Evolutionary conservation across 2,329 filamentous ascomycete genomes (phyloP).

Genomic region (Neodidymelliopsis sp.): DNA sequence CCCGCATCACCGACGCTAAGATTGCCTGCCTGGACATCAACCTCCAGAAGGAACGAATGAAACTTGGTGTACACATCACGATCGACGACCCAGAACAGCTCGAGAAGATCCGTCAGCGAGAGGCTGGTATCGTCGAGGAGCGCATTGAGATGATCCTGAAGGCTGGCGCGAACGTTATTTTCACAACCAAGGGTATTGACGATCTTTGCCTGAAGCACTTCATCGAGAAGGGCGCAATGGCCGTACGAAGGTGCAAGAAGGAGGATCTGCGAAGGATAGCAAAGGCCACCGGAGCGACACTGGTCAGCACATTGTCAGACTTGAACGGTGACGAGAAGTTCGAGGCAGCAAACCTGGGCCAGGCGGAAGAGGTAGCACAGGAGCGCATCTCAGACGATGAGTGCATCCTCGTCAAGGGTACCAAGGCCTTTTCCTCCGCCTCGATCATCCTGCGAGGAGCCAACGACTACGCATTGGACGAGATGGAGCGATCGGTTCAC

Average conservation of each 20-base stretch:
- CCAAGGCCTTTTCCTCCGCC: slow-evolving; percentile 90
- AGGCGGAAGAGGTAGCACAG: slow-evolving; percentile 95
- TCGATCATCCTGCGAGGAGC: slow-evolving; percentile 95
- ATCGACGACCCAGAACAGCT: slow-evolving; percentile 97
- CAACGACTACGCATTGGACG: slow-evolving; percentile 95
- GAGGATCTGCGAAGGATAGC: slow-evolving; percentile 96
- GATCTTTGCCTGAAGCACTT: slow-evolving; percentile 95
- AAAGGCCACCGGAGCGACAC: slow-evolving; percentile 90
- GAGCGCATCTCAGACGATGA: slow-evolving; percentile 99
- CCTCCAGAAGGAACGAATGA: slow-evolving; percentile 98
- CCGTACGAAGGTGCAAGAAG: slow-evolving; percentile 96
- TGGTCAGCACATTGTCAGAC: slow-evolving; percentile 92
- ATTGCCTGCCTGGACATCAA: slow-evolving; percentile 98
- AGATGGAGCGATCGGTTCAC: slow-evolving; percentile 99
- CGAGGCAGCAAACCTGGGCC: slow-evolving; percentile 85
- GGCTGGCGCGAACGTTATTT: slow-evolving; percentile 91
- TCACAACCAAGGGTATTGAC: slow-evolving; percentile 98
- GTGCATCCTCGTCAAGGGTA: slow-evolving; percentile 95
- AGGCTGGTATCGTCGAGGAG: slow-evolving; percentile 92
- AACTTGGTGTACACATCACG: slow-evolving; percentile 97
- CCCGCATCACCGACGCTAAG: slow-evolving; percentile 89
- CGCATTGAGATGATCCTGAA: slow-evolving; percentile 97
- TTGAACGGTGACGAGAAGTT: slow-evolving; percentile 98
- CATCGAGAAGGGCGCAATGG: slow-evolving; percentile 94
- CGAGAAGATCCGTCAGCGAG: slow-evolving; percentile 93